phyloP scores from a whole-genome alignment of 176 grass and related monocot species.

The Carex myosuroides region DNA sequence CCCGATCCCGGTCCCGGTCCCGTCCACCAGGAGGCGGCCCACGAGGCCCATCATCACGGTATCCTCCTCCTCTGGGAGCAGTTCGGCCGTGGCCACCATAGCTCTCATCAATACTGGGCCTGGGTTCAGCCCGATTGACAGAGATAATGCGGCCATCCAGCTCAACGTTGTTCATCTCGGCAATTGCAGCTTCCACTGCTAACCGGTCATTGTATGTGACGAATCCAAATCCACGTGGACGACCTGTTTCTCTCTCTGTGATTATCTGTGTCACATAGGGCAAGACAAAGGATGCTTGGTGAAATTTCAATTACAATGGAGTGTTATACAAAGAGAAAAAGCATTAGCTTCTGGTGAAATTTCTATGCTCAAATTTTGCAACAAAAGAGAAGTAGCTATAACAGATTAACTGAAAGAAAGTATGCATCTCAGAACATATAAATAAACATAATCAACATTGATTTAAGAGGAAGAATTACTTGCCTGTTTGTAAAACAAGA shows the following conservation, averaged over 20 bases:
- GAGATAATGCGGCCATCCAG: slow-evolving; percentile 87
- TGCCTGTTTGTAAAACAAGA: not conserved
- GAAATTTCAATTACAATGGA: not conserved
- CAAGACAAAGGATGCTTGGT: not conserved
- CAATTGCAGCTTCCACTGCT: slow-evolving; percentile 69
- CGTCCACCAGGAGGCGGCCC: slow-evolving; percentile 18
- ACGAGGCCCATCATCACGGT: slow-evolving; percentile 38
- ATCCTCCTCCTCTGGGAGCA: slow-evolving; percentile 66
- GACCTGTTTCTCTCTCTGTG: slow-evolving; percentile 77
- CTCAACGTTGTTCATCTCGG: slow-evolving; percentile 78
- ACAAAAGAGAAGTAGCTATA: not conserved
- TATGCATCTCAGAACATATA: not conserved
- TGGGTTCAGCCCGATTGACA: slow-evolving; percentile 94
- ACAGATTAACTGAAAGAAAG: not conserved
- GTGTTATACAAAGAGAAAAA: not conserved
- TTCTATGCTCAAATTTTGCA: not conserved
- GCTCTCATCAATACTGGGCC: slow-evolving; percentile 56
- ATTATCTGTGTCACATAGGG: slow-evolving; percentile 54
- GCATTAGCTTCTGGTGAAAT: not conserved
- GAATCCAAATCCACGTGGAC: slow-evolving; percentile 96
- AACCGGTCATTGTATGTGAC: slow-evolving; percentile 73
- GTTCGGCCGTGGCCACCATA: slow-evolving; percentile 63
- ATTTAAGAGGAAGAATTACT: not conserved
- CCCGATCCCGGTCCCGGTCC: slow-evolving; percentile 20
- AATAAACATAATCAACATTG: not conserved